phyloP scores from a whole-genome alignment of 306 rosid species.

The Citrullus amarus region DNA sequence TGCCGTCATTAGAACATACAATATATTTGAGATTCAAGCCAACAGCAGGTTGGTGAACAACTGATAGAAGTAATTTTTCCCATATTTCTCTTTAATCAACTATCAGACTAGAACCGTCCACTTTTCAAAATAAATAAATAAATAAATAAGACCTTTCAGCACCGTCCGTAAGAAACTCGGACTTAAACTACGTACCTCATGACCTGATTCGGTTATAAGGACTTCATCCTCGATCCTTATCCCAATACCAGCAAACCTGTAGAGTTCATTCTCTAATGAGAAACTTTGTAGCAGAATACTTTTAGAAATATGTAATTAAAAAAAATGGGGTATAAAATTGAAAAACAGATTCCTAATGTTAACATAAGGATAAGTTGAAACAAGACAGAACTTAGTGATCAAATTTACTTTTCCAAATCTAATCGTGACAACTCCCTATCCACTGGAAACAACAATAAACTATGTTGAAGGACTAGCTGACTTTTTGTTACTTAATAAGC shows the following conservation, averaged over 20 bases:
- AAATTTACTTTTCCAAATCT: neutral
- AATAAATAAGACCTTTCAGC: neutral
- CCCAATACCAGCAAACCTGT: conserved; percentile 71
- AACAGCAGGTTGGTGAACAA: neutral
- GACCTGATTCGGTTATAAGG: conserved; percentile 67
- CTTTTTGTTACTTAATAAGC: neutral
- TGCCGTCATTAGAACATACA: neutral
- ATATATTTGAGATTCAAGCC: neutral
- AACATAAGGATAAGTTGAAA: neutral
- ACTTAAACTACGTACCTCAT: conserved; percentile 32
- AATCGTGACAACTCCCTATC: neutral
- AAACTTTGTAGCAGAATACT: neutral
- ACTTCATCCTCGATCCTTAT: conserved; percentile 92
- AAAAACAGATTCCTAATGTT: neutral
- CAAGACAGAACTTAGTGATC: neutral
- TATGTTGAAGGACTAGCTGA: neutral
- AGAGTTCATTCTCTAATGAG: conserved; percentile 13
- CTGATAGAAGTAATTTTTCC: neutral
- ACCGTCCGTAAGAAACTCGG: neutral
- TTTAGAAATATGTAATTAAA: neutral
- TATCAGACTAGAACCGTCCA: neutral
- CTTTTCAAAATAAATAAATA: too few species aligned
- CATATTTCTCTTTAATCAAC: neutral
- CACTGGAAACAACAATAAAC: neutral
- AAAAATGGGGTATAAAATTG: neutral